phyloP scores from a whole-genome alignment of 2,329 filamentous ascomycete genomes.

The Endoconidiophora laricicola region DNA sequence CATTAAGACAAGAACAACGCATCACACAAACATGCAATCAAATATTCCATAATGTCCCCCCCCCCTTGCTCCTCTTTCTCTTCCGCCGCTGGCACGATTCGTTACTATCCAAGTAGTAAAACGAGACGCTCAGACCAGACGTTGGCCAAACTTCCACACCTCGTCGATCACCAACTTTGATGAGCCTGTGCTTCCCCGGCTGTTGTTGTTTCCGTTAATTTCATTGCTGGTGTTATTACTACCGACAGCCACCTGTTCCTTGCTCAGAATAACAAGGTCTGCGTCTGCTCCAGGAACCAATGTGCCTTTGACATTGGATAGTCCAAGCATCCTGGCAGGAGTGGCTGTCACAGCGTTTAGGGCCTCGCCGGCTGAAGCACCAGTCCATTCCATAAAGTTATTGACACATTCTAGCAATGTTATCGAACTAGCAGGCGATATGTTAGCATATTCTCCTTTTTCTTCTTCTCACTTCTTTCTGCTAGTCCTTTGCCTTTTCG shows the following conservation, averaged over 20 bases:
- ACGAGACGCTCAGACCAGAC: slow-evolving; percentile 21
- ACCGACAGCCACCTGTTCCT: slow-evolving; percentile 20
- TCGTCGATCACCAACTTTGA: slow-evolving; percentile 48
- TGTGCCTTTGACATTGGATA: slow-evolving; percentile 49
- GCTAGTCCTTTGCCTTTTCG: too few species aligned
- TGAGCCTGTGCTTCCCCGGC: slow-evolving; percentile 22
- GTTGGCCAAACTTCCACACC: slow-evolving; percentile 62
- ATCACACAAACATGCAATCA: too few species aligned
- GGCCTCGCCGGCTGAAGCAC: slow-evolving; percentile 48
- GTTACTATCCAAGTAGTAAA: too few species aligned
- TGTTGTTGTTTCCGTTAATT: too few species aligned
- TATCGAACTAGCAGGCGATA: slow-evolving; percentile 34
- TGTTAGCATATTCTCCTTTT: background rate
- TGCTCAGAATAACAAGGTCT: slow-evolving; percentile 51
- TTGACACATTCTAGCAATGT: slow-evolving; percentile 68
- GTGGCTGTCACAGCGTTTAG: slow-evolving; percentile 59
- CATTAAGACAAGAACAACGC: too few species aligned
- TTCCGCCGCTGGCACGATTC: too few species aligned
- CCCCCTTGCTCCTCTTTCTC: too few species aligned
- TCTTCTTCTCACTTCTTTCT: background rate
- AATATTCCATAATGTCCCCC: too few species aligned
- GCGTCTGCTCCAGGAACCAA: slow-evolving; percentile 48
- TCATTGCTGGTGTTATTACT: too few species aligned
- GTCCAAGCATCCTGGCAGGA: slow-evolving; percentile 59
- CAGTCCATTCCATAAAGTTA: slow-evolving; percentile 65